These are phyloP conservation scores for Suillus discolor DNA, from an alignment of 768 basidiomycete genomes.

Conservation along the genomic window DNA sequence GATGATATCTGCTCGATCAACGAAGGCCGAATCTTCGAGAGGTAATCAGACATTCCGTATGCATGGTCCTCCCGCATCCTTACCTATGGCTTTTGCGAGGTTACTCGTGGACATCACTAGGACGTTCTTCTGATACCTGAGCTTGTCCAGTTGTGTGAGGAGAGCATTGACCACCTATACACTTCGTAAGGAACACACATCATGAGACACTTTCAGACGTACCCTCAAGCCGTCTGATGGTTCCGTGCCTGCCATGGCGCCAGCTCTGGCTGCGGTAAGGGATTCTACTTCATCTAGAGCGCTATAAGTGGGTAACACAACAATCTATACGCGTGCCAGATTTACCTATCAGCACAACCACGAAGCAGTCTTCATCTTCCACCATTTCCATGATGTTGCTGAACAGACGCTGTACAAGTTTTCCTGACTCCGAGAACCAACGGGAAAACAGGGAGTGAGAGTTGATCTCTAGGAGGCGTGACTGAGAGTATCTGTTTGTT, in stretches of 20 bases:
- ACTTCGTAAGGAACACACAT: neutral
- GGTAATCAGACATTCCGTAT: neutral
- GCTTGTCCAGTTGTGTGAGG: conserved; percentile 93
- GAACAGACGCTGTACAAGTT: conserved; percentile 94
- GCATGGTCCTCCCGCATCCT: conserved; percentile 17
- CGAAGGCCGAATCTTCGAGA: conserved; percentile 83
- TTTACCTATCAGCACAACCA: conserved; percentile 91
- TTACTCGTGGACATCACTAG: conserved; percentile 97
- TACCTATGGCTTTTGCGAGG: conserved; percentile 91
- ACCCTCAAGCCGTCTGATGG: conserved; percentile 93
- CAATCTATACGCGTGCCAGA: neutral
- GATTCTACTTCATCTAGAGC: conserved; percentile 91
- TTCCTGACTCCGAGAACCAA: conserved; percentile 99
- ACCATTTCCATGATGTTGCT: conserved; percentile 86
- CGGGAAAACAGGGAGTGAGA: conserved; percentile 97
- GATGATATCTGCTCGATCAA: conserved; percentile 95
- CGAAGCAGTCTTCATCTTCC: conserved; percentile 89
- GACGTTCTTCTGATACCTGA: conserved; percentile 92
- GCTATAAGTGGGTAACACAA: conserved; percentile 8
- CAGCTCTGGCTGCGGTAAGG: conserved; percentile 90
- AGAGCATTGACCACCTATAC: conserved; percentile 94
- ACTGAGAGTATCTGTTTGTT: conserved; percentile 70
- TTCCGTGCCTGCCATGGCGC: conserved; percentile 94
- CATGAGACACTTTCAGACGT: conserved; percentile 22
- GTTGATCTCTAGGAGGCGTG: conserved; percentile 94